phyloP scores from a whole-genome alignment of 208 protist species.

The Crithidia bombi region DNA sequence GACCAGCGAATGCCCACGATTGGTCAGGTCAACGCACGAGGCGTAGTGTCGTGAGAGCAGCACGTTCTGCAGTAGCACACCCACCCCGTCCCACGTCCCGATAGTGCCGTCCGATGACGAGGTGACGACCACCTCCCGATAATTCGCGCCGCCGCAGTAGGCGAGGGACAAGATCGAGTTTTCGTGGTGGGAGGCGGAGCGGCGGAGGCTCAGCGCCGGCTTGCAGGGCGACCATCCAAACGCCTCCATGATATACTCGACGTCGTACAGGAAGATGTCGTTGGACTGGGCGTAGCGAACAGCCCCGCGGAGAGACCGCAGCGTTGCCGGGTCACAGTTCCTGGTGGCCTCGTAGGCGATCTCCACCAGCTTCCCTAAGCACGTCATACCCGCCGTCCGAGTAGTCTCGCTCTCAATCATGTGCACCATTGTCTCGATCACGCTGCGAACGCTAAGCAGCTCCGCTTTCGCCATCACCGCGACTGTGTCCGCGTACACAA shows the following conservation, averaged over 20 bases:
- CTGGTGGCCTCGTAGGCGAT: slow-evolving; percentile 64
- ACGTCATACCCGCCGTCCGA: slow-evolving; percentile 83
- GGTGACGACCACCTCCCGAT: slow-evolving; percentile 79
- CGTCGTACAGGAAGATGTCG: slow-evolving; percentile 85
- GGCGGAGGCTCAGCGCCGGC: slow-evolving; percentile 47
- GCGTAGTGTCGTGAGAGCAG: slow-evolving; percentile 85
- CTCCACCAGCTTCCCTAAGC: slow-evolving; percentile 86
- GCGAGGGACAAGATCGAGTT: slow-evolving; percentile 78
- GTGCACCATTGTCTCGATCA: slow-evolving; percentile 58
- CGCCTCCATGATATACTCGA: slow-evolving; percentile 88
- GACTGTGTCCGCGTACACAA: slow-evolving; percentile 83
- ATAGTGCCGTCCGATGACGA: slow-evolving; percentile 86
- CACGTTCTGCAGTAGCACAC: slow-evolving; percentile 73
- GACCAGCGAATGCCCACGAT: slow-evolving; percentile 71
- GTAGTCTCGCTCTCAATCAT: slow-evolving; percentile 80
- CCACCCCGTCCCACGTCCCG: slow-evolving; percentile 78
- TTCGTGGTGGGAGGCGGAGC: slow-evolving; percentile 59
- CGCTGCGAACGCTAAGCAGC: slow-evolving; percentile 69
- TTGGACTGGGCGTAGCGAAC: slow-evolving; percentile 71
- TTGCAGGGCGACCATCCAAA: slow-evolving; percentile 86
- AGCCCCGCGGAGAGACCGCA: slow-evolving; percentile 54
- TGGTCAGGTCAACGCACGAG: slow-evolving; percentile 81
- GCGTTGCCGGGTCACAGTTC: slow-evolving; percentile 55
- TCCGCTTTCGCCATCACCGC: slow-evolving; percentile 70
- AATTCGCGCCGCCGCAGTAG: slow-evolving; percentile 54